Evolutionary conservation across 225 moss, liverwort and hornwort genomes (phyloP).

Genomic region (Lunularia cruciata): DNA sequence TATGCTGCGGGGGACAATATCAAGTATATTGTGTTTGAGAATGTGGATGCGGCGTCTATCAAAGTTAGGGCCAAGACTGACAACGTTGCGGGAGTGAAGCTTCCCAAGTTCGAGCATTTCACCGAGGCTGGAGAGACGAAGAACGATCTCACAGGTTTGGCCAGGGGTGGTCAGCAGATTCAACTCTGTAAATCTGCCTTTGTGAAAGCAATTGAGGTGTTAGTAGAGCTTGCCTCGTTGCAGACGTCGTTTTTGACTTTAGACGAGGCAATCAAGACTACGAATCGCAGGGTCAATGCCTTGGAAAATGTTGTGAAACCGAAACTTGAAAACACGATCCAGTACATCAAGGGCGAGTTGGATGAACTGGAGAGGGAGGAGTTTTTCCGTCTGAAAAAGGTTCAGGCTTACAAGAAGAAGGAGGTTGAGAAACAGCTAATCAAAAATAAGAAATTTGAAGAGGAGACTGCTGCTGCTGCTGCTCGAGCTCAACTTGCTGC

Average conservation of each 20-base stretch:
- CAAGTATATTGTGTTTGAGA: constrained; percentile 82
- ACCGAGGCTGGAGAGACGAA: constrained; percentile 57
- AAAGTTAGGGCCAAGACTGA: constrained; percentile 71
- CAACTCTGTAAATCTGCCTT: constrained; percentile 71
- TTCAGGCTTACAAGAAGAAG: constrained; percentile 77
- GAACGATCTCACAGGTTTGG: constrained; percentile 70
- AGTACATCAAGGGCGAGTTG: constrained; percentile 73
- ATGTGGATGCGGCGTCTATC: constrained; percentile 62
- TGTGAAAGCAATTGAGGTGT: constrained; percentile 61
- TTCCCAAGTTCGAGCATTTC: constrained; percentile 71
- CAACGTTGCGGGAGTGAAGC: constrained; percentile 80
- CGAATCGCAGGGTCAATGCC: constrained; percentile 74
- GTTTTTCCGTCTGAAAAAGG: constrained; percentile 84
- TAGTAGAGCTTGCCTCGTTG: constrained; percentile 77
- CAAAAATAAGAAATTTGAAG: constrained; percentile 22
- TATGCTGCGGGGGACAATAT: constrained; percentile 74
- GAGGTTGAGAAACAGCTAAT: constrained; percentile 46
- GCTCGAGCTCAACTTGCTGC: background rate
- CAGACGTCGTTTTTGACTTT: constrained; percentile 78
- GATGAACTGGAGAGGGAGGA: constrained; percentile 94
- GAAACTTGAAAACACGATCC: constrained; percentile 74
- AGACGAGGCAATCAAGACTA: constrained; percentile 78
- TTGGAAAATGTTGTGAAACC: constrained; percentile 84
- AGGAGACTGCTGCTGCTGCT: constrained; percentile 21
- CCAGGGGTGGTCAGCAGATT: constrained; percentile 71